Percentiles rank a stretch among this genome's conserved stretches.
These are phyloP conservation scores for Chlorella sp. DNA, from an alignment of 139 green algal genomes.

Conservation along the genomic window DNA sequence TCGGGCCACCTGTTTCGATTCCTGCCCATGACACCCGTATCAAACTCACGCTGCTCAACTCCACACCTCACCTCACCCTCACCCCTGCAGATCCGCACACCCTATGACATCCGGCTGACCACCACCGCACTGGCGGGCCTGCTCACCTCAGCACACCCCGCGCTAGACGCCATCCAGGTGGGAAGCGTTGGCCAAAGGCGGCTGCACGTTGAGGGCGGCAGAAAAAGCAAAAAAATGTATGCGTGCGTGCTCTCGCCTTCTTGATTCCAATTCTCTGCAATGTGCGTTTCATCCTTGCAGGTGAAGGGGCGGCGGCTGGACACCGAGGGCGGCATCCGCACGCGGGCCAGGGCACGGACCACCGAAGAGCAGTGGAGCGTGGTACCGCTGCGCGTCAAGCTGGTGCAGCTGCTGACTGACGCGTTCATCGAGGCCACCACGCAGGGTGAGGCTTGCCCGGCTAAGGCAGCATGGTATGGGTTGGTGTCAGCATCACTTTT, in stretches of 20 bases:
- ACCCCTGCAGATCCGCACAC: conserved; percentile 28
- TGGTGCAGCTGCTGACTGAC: conserved; percentile 61
- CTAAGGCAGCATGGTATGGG: too few relatives aligned
- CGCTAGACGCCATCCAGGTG: conserved; percentile 56
- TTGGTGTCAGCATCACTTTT: too few relatives aligned
- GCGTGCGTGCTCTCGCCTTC: too few relatives aligned
- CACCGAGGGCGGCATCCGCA: conserved; percentile 58
- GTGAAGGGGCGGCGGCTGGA: conserved; percentile 70
- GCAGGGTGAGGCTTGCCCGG: too few relatives aligned
- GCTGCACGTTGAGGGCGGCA: too few relatives aligned
- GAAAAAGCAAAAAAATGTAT: too few relatives aligned
- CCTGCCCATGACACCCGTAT: too few relatives aligned
- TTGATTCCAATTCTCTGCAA: too few relatives aligned
- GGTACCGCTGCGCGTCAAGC: conserved; percentile 56
- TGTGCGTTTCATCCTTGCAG: too few relatives aligned
- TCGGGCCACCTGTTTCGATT: too few relatives aligned
- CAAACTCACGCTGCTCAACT: too few relatives aligned
- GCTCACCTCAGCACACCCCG: conserved; percentile 46
- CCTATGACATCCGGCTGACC: conserved; percentile 72
- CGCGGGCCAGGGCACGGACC: conserved; percentile 40
- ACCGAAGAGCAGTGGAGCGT: conserved; percentile 58
- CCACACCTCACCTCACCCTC: neutral
- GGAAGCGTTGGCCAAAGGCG: neutral
- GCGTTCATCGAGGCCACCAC: conserved; percentile 48
- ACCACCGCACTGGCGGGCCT: conserved; percentile 65